A percentile compares a stretch with the other conserved stretches of the same genome.
These are phyloP conservation scores for Irpex sp. DNA, from an alignment of 1,284 basidiomycete species.

Conservation along the genomic window DNA sequence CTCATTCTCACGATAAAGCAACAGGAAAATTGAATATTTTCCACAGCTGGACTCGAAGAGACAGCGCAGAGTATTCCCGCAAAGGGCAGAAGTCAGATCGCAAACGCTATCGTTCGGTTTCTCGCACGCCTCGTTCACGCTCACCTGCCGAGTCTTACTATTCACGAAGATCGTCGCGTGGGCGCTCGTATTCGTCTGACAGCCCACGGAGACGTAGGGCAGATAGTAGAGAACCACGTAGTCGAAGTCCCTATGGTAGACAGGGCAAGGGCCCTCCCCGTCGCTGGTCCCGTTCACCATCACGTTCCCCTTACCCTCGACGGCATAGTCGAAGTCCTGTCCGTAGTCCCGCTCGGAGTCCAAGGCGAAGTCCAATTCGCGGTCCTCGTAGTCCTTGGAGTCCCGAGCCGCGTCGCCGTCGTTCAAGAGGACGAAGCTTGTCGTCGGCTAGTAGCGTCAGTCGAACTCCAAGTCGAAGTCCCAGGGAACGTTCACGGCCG, in stretches of 20 bases:
- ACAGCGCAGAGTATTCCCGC: conserved; percentile 14
- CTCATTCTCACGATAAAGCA: conserved; percentile 9
- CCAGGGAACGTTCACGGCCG: conserved; percentile 39
- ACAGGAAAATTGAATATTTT: conserved; percentile 5
- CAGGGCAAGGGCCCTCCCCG: conserved; percentile 14
- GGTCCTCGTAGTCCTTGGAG: background rate
- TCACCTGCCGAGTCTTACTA: conserved; percentile 59
- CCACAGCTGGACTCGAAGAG: conserved; percentile 30
- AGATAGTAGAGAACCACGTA: conserved; percentile 37
- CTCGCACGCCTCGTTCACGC: conserved; percentile 44
- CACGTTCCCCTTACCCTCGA: conserved; percentile 19
- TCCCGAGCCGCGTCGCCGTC: conserved; percentile 16
- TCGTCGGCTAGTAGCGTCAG: conserved; percentile 28
- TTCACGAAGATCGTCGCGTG: conserved; percentile 59
- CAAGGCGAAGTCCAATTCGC: conserved; percentile 1
- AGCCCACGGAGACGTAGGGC: conserved; percentile 47
- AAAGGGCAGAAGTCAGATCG: conserved; percentile 17
- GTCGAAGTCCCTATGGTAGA: conserved; percentile 25
- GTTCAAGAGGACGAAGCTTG: conserved; percentile 24
- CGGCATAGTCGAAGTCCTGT: background rate
- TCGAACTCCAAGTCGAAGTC: conserved; percentile 31
- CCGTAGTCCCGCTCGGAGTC: background rate
- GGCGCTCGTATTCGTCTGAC: conserved; percentile 54
- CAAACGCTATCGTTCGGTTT: conserved; percentile 26
- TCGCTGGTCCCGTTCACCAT: conserved; percentile 3